Base-by-base conservation (phyloP, 495 filamentous ascomycete species). In the Annulohypoxylon bovei region DNA sequence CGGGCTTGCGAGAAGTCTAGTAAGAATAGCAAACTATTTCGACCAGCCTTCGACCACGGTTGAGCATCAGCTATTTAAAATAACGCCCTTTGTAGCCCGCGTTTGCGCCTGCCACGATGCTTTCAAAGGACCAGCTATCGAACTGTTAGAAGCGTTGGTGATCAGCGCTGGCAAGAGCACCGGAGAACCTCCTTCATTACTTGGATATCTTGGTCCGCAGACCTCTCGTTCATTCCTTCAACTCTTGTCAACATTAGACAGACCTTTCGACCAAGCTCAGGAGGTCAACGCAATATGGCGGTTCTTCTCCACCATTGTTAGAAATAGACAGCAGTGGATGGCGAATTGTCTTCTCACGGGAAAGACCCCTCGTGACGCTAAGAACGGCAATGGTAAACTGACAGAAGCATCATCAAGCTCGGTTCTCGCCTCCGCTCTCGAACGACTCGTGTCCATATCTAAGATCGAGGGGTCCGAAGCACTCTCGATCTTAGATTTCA, bases 241-340 rank as follows among this genome's bases (percentile, higher is more conserved):
- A 60, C 83, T 95, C 14, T 80, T 97, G 9, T 88, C 91, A 5
- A 85, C 88, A 59, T 82, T 98, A n/a, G 92, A 94, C 69, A 88
- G 87, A 71, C 94, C 94, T 9, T 81, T 95, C 30, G 80, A 84
- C 54, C 84, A 92, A 68, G 77, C 82, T 3, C 73, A 80, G 5
- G 81, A 93, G 40, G 85, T 90, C 22, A 83, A 87, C 52, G 81
- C 84, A 22, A 90, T 93, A 53, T 98, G 95, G 95, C 87, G 85
- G 55, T 88, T 99, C 61, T 88, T 98, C 32, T 91, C 95, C 27
- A 89, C 89, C n/a, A 88, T 97, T 49, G 86, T 98, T 49, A 91
- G 92, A 73, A 94, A 92, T 74, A 90, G 93, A 58, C 95, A 99
- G 69, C 93, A 97, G 74, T 98, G 96, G 90, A 90, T 99, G 81